phyloP scores from a whole-genome alignment of 495 filamentous ascomycete species.

The Talaromyces thailandensis region DNA sequence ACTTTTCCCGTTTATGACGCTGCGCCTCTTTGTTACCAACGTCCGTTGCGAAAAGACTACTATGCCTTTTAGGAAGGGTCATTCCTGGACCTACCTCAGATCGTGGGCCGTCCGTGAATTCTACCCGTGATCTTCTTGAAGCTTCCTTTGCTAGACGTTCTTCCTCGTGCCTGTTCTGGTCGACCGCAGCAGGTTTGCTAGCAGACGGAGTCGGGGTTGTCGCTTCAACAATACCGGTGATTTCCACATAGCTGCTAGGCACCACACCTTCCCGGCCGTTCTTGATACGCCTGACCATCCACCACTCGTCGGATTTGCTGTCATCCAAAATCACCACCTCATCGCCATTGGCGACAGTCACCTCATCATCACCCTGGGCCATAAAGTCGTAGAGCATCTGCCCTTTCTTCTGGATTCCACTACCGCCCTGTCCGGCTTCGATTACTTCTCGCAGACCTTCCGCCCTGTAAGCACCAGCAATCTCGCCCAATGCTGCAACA shows the following conservation, averaged over 20 bases:
- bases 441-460: conserved; percentile 84
- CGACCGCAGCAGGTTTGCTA: conserved; percentile 55
- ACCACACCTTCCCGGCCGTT: conserved; percentile 95
- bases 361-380: conserved; percentile 94
- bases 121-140: conserved; percentile 46
- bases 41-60: conserved; percentile 50
- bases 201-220: conserved; percentile 41
- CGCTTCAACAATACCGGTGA: conserved; percentile 51
- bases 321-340: conserved; percentile 90
- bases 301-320: conserved; percentile 92
- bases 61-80: conserved; percentile 57
- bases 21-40: conserved; percentile 55
- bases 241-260: conserved; percentile 92
- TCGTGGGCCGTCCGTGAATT: conserved; percentile 44
- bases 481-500: conserved; percentile 74
- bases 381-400: conserved; percentile 89
- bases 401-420: conserved; percentile 65
- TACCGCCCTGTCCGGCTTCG: conserved; percentile 58
- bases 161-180: conserved; percentile 80
- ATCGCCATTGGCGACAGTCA: conserved; percentile 81
- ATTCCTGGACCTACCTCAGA: conserved; percentile 73
- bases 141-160: conserved; percentile 69
- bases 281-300: conserved; percentile 84
- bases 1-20: conserved; percentile 60
- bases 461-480: conserved; percentile 74